Conservation (phyloP, 805 yeast genomes). For the Candida berthetii region DNA sequence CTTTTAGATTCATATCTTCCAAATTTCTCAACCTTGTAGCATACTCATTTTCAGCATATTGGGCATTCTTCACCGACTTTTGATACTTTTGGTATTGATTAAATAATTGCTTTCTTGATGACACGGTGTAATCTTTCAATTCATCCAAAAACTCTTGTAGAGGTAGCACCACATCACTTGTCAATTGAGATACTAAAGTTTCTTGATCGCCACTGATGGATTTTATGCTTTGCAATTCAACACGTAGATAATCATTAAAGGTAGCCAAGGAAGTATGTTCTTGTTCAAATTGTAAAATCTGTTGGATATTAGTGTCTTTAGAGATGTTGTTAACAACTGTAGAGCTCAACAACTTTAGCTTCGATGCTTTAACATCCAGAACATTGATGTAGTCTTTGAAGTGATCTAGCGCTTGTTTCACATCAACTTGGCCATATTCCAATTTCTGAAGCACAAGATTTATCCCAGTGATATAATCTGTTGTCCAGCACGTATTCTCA, state of each 20-base stretch:
- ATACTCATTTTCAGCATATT: slow-evolving; percentile 8
- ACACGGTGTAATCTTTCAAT: slow-evolving; percentile 8
- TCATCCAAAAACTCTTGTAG: slow-evolving; percentile 18
- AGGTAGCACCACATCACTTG: slow-evolving; percentile 9
- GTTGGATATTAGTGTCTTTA: neutral
- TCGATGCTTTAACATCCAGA: slow-evolving; percentile 10
- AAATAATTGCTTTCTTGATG: slow-evolving; percentile 5
- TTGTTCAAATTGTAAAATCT: neutral
- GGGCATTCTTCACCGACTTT: slow-evolving; percentile 4
- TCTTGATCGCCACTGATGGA: slow-evolving; percentile 1
- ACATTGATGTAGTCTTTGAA: slow-evolving; percentile 13
- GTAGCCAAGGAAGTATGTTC: neutral
- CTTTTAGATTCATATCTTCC: slow-evolving; percentile 7
- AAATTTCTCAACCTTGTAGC: slow-evolving; percentile 7
- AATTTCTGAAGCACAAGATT: slow-evolving; percentile 12
- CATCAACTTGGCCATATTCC: slow-evolving; percentile 13
- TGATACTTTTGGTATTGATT: slow-evolving; percentile 7
- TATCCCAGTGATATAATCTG: slow-evolving; percentile 24
- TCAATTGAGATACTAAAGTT: slow-evolving; percentile 4
- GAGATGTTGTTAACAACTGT: slow-evolving; percentile 1
- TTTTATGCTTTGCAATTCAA: neutral
- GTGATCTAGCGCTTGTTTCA: slow-evolving; percentile 9
- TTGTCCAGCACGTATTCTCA: slow-evolving; percentile 22
- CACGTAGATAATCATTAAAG: neutral
- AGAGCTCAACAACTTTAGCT: slow-evolving; percentile 7